Evolutionary conservation across 176 grass and related monocot genomes (phyloP).

Genomic region (Calamus simplicifolius): DNA sequence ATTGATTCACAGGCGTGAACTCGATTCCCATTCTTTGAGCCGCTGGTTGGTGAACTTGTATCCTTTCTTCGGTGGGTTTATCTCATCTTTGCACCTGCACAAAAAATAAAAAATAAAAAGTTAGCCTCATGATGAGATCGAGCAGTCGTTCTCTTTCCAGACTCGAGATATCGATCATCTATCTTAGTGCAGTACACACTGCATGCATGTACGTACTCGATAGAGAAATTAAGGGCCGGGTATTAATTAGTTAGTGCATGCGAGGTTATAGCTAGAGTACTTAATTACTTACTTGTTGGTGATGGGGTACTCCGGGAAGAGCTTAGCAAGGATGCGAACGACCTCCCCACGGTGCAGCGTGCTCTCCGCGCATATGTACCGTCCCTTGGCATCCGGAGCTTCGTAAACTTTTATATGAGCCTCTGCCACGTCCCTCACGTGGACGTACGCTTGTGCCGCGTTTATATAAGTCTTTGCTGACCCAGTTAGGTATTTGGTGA

Average conservation of each 20-base stretch:
- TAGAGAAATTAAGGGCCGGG: no score
- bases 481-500: constrained; percentile 67
- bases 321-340: constrained; percentile 55
- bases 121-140: no score
- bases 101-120: no score
- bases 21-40: constrained; percentile 70
- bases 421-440: constrained; percentile 66
- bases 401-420: constrained; percentile 68
- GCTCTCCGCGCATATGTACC: constrained; percentile 85
- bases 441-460: constrained; percentile 66
- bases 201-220: no score
- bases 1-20: constrained; percentile 31
- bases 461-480: constrained; percentile 58
- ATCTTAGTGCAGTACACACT: no score
- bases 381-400: constrained; percentile 21
- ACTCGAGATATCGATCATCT: no score
- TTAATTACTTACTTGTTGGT: constrained; percentile 50
- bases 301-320: constrained; percentile 77
- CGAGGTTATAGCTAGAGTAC: no score
- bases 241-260: no score
- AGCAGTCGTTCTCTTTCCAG: no score
- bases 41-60: constrained; percentile 68
- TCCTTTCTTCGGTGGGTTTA: constrained; percentile 37
- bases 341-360: constrained; percentile 65
- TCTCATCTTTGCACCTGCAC: constrained; percentile 56